Percentiles rank a stretch among this genome's conserved stretches.
Evolutionary conservation across 331 rosid species (phyloP).

Genomic region (Acacia pycnantha): DNA sequence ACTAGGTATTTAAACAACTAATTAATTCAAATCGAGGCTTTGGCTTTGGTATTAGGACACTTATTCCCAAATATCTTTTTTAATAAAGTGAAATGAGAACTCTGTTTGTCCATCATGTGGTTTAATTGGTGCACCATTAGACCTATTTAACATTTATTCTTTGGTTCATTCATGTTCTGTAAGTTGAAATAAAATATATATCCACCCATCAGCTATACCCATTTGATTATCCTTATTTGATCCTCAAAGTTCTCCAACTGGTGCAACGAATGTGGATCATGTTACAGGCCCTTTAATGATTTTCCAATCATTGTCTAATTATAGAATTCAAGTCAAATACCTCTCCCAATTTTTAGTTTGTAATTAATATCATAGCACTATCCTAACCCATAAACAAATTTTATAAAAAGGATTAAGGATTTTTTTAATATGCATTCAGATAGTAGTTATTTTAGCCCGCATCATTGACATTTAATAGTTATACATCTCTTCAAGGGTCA

Average conservation of each 20-base stretch:
- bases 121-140: too few relatives aligned
- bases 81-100: too few relatives aligned
- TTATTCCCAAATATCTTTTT: too few relatives aligned
- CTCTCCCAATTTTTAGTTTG: background rate
- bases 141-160: background rate
- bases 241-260: constrained; percentile 4
- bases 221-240: background rate
- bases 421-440: background rate
- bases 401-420: background rate
- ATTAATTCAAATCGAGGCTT: too few relatives aligned
- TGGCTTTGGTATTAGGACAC: too few relatives aligned
- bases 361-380: background rate
- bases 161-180: background rate
- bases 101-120: too few relatives aligned
- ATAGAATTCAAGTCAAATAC: constrained; percentile 28
- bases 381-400: background rate
- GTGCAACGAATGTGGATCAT: constrained; percentile 40
- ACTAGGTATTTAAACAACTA: too few relatives aligned
- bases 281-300: constrained; percentile 21
- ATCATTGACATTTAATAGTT: background rate
- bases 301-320: constrained; percentile 18
- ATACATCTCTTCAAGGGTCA: background rate
- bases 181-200: background rate
- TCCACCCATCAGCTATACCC: background rate
- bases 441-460: background rate